Conservation (phyloP, 257 asterid genomes). For the Capsicum rhomboideum region DNA sequence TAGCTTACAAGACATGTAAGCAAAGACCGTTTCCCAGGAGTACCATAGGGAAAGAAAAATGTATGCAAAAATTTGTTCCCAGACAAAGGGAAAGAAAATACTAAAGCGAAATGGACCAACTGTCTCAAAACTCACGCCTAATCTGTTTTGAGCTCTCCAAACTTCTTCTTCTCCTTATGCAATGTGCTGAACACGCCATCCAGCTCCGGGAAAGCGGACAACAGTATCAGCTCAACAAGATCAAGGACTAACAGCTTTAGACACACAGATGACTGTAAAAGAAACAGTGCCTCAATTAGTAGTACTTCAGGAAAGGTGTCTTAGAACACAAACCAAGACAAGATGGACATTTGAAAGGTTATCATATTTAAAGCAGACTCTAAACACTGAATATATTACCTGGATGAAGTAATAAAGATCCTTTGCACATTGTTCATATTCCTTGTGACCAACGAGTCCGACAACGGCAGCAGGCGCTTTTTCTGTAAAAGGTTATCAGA, state of each 20-base stretch:
- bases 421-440: slow-evolving; percentile 81
- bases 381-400: slow-evolving; percentile 31
- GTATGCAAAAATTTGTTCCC: background rate
- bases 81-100: background rate
- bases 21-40: background rate
- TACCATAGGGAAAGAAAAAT: background rate
- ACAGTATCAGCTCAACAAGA: slow-evolving; percentile 67
- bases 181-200: slow-evolving; percentile 52
- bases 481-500: slow-evolving; percentile 35
- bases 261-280: slow-evolving; percentile 64
- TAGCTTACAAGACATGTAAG: background rate
- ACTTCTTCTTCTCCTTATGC: slow-evolving; percentile 56
- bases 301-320: background rate
- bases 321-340: background rate
- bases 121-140: background rate
- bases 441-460: slow-evolving; percentile 82
- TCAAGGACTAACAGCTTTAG: slow-evolving; percentile 79
- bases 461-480: slow-evolving; percentile 90
- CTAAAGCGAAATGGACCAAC: background rate
- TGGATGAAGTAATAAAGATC: slow-evolving; percentile 94
- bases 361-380: background rate
- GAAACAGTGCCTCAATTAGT: background rate
- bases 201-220: slow-evolving; percentile 87
- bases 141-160: slow-evolving; percentile 40
- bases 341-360: background rate